Percentiles rank a stretch among this genome's conserved stretches.
Conservation (phyloP, 768 basidiomycete genomes). For the Lentinula edodes region DNA sequence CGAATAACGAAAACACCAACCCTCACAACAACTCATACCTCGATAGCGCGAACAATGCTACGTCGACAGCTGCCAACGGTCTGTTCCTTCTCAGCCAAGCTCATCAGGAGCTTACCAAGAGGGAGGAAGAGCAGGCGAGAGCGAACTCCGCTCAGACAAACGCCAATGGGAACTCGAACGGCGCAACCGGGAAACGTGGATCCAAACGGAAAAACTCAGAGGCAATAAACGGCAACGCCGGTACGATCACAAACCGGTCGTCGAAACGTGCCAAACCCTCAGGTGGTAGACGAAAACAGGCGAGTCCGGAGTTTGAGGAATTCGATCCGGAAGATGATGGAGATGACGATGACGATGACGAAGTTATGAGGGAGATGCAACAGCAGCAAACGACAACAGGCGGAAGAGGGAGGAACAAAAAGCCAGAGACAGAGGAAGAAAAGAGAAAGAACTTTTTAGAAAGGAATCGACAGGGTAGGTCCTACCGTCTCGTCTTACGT, state of each 20-base stretch:
- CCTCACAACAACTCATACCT: constrained; percentile 21
- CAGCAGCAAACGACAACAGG: constrained; percentile 12
- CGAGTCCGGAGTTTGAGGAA: constrained; percentile 24
- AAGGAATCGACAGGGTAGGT: constrained; percentile 90
- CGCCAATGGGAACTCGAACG: constrained; percentile 1
- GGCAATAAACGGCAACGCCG: constrained; percentile 37
- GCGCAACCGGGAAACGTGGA: constrained; percentile 36
- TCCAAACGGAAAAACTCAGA: constrained; percentile 67
- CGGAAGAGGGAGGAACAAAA: constrained; percentile 30
- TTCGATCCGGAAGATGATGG: constrained; percentile 33
- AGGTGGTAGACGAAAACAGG: constrained; percentile 16
- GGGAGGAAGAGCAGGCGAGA: constrained; percentile 54
- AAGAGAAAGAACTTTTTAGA: constrained; percentile 96
- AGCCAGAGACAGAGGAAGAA: constrained; percentile 96
- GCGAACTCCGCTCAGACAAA: neutral
- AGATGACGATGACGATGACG: constrained; percentile 32
- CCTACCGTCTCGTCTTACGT: constrained; percentile 2
- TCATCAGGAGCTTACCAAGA: constrained; percentile 92
- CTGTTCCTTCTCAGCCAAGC: constrained; percentile 92
- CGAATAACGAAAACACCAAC: constrained; percentile 19
- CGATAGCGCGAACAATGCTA: constrained; percentile 47
- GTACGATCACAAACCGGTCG: constrained; percentile 24
- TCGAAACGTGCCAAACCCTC: constrained; percentile 36
- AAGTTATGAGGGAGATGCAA: constrained; percentile 12
- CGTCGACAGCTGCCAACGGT: constrained; percentile 80